These are phyloP conservation scores for Parathielavia appendiculata DNA, from an alignment of 495 filamentous ascomycete genomes.

Conservation along the genomic window DNA sequence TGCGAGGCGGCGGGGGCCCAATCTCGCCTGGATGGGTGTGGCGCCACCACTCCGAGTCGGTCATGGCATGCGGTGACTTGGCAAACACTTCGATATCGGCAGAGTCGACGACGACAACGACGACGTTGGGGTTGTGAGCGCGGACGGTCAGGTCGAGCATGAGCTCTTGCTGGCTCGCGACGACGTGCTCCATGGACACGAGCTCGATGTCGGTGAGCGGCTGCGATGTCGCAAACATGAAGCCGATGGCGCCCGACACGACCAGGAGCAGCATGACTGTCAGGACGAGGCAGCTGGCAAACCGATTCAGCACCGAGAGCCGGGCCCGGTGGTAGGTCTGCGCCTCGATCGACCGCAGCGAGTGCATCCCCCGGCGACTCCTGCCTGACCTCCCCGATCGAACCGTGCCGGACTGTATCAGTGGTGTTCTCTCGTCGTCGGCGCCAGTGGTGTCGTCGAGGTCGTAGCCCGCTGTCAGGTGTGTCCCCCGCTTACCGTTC, in stretches of 20 bases:
- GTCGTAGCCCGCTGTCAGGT: slow-evolving; percentile 46
- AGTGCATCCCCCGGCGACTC: slow-evolving; percentile 51
- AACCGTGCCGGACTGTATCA: slow-evolving; percentile 49
- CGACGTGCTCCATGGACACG: slow-evolving; percentile 74
- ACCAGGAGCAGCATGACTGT: slow-evolving; percentile 69
- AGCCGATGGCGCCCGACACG: slow-evolving; percentile 73
- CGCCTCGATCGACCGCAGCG: slow-evolving; percentile 68
- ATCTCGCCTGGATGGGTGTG: slow-evolving; percentile 46
- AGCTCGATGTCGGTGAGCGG: slow-evolving; percentile 72
- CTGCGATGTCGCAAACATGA: slow-evolving; percentile 87
- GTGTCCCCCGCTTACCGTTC: slow-evolving; percentile 25
- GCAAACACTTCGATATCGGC: slow-evolving; percentile 91
- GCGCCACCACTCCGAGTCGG: slow-evolving; percentile 66
- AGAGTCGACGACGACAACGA: slow-evolving; percentile 73
- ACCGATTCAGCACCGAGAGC: slow-evolving; percentile 61
- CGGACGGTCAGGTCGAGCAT: slow-evolving; percentile 90
- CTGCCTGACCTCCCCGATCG: slow-evolving; percentile 58
- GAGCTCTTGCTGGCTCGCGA: slow-evolving; percentile 89
- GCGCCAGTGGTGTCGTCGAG: slow-evolving; percentile 57
- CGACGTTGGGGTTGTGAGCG: slow-evolving; percentile 86
- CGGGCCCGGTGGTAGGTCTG: slow-evolving; percentile 58
- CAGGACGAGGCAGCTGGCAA: slow-evolving; percentile 74
- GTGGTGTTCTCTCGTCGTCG: slow-evolving; percentile 85
- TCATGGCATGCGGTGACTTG: slow-evolving; percentile 78
- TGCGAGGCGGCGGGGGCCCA: slow-evolving; percentile 26